These are phyloP conservation scores for Globisporangium echinulatum DNA, from an alignment of 352 stramenopile species.

Conservation along the genomic window DNA sequence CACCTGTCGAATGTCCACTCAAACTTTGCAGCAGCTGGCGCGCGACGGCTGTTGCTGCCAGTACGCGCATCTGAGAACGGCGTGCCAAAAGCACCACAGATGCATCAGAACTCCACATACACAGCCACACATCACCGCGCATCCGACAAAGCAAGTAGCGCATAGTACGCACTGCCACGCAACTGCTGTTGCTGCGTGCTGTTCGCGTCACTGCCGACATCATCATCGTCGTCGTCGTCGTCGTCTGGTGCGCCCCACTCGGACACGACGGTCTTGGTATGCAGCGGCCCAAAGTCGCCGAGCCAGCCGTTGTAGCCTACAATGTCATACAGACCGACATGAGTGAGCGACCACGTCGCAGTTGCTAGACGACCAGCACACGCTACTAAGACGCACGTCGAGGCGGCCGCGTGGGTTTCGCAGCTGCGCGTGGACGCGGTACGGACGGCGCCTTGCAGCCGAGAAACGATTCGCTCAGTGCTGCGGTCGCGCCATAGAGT, in stretches of 20 bases:
- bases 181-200: too few species aligned
- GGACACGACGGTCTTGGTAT: conserved; percentile 63
- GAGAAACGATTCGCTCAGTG: conserved; percentile 43
- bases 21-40: not conserved
- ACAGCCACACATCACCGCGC: too few species aligned
- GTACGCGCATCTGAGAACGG: too few species aligned
- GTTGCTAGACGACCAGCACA: too few species aligned
- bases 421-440: not conserved
- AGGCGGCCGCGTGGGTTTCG: conserved; percentile 18
- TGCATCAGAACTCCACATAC: not conserved
- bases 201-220: not conserved
- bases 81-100: too few species aligned
- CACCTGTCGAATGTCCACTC: conserved; percentile 1
- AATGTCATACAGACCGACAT: not conserved
- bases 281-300: conserved; percentile 61
- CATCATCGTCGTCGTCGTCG: conserved; percentile 14
- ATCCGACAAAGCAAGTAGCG: not conserved
- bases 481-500: conserved; percentile 28
- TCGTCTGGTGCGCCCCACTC: conserved; percentile 33
- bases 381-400: conserved; percentile 5
- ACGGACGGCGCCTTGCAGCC: conserved; percentile 27
- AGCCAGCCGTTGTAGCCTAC: conserved; percentile 71
- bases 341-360: too few species aligned
- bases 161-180: too few species aligned
- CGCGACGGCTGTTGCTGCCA: not conserved